These are phyloP conservation scores for Gentiana macrophylla DNA, from an alignment of 257 asterid species.

Conservation along the genomic window DNA sequence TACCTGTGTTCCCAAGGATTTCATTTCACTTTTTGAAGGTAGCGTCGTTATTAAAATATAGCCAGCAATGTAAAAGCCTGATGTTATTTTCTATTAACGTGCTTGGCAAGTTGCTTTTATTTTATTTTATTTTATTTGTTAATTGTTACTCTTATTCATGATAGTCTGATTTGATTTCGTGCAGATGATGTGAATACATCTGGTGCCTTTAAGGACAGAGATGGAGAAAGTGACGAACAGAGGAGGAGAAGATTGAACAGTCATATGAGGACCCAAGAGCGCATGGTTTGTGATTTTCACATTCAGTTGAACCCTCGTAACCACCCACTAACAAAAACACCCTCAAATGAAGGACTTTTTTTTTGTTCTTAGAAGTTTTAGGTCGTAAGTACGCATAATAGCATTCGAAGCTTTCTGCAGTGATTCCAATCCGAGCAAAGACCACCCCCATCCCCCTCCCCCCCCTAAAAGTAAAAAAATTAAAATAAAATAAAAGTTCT, in stretches of 20 bases:
- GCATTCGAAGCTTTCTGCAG: neutral
- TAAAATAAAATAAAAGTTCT: no score
- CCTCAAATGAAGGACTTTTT: no score
- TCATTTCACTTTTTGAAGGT: slow-evolving; percentile 67
- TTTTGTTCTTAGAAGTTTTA: no score
- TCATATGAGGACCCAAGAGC: slow-evolving; percentile 50
- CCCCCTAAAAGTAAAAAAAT: no score
- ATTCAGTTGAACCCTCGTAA: no score
- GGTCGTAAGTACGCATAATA: no score
- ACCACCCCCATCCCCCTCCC: no score
- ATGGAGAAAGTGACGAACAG: slow-evolving; percentile 74
- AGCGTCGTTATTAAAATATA: slow-evolving; percentile 4
- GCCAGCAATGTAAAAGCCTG: neutral
- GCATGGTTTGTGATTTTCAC: slow-evolving; percentile 47
- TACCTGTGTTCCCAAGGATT: slow-evolving; percentile 29
- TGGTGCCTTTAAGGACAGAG: slow-evolving; percentile 59
- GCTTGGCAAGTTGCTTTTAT: neutral
- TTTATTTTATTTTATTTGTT: neutral
- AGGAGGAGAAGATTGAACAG: slow-evolving; percentile 65
- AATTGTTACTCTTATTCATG: no score
- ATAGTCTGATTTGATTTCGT: slow-evolving; percentile 5
- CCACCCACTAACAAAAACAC: no score
- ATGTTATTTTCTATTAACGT: neutral
- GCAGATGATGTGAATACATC: slow-evolving; percentile 60
- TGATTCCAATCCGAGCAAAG: no score